A percentile compares a stretch with the other conserved stretches of the same genome.
Conservation (phyloP, 2,329 filamentous ascomycete genomes). For the Pseudogymnoascus sp. region DNA sequence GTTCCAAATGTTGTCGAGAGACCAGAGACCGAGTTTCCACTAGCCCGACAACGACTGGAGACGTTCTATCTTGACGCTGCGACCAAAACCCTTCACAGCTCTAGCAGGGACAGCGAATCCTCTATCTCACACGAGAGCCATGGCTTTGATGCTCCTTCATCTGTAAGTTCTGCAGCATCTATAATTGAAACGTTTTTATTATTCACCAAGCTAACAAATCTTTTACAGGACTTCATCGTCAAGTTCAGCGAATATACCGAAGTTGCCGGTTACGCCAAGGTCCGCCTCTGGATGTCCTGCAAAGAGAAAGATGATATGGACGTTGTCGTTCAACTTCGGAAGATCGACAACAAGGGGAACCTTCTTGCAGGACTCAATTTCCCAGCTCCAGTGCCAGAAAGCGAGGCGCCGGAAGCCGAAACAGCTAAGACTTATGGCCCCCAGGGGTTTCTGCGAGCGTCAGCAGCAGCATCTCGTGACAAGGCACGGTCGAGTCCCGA, state of each 20-base stretch:
- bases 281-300: conserved; percentile 40
- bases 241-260: conserved; percentile 35
- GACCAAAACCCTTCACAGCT: conserved; percentile 27
- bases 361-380: conserved; percentile 38
- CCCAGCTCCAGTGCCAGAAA: conserved; percentile 22
- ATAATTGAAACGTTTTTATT: conserved; percentile 11
- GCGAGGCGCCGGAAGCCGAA: no score
- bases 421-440: no score
- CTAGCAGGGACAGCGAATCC: conserved; percentile 32
- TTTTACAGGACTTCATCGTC: conserved; percentile 31
- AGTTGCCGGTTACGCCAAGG: conserved; percentile 42
- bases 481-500: no score
- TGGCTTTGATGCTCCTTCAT: conserved; percentile 27
- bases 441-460: no score
- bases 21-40: neutral
- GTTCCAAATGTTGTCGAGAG: neutral
- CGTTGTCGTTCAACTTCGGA: conserved; percentile 39
- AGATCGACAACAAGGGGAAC: conserved; percentile 38
- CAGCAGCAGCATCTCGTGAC: no score
- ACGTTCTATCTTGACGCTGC: conserved; percentile 24
- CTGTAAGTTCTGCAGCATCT: neutral
- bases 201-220: conserved; percentile 31
- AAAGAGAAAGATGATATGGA: conserved; percentile 38
- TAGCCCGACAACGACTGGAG: no score
- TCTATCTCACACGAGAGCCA: conserved; percentile 30